Conservation (phyloP, 495 filamentous ascomycete genomes). For the Penicillium manginii region DNA sequence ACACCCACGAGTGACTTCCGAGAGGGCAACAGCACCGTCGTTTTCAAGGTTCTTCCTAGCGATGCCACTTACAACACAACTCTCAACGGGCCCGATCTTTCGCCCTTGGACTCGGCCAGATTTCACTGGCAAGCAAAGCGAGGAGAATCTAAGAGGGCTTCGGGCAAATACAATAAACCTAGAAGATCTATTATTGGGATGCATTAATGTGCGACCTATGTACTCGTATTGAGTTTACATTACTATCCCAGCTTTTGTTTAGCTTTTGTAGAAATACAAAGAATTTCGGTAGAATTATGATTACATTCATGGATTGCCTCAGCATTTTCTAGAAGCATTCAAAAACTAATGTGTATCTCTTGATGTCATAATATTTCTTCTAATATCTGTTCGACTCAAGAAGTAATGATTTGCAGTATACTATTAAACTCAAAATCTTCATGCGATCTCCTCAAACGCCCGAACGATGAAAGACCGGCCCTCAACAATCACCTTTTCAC, state of each 20-base stretch:
- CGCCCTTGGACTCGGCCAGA: background rate
- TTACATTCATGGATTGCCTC: no score
- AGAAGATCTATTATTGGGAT: background rate
- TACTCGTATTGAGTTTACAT: background rate
- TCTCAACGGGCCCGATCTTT: slow-evolving; percentile 49
- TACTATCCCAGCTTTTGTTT: background rate
- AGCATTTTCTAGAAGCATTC: no score
- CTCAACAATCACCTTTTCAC: slow-evolving; percentile 28
- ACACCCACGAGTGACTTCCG: slow-evolving; percentile 53
- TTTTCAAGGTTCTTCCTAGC: slow-evolving; percentile 48
- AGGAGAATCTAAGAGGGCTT: background rate
- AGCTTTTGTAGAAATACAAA: background rate
- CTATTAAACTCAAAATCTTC: background rate
- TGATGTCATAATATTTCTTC: background rate
- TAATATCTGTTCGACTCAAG: background rate
- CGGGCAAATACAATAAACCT: background rate
- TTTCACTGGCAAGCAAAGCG: background rate
- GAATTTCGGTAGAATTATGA: background rate
- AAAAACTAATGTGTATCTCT: no score
- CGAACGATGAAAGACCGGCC: slow-evolving; percentile 39
- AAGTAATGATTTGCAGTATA: background rate
- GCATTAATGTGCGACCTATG: background rate
- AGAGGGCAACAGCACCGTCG: slow-evolving; percentile 62
- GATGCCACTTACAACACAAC: slow-evolving; percentile 60
- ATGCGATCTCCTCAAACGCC: slow-evolving; percentile 35